These are phyloP conservation scores for Strobilomyces dryophilus DNA, from an alignment of 768 basidiomycete genomes.

Conservation along the genomic window DNA sequence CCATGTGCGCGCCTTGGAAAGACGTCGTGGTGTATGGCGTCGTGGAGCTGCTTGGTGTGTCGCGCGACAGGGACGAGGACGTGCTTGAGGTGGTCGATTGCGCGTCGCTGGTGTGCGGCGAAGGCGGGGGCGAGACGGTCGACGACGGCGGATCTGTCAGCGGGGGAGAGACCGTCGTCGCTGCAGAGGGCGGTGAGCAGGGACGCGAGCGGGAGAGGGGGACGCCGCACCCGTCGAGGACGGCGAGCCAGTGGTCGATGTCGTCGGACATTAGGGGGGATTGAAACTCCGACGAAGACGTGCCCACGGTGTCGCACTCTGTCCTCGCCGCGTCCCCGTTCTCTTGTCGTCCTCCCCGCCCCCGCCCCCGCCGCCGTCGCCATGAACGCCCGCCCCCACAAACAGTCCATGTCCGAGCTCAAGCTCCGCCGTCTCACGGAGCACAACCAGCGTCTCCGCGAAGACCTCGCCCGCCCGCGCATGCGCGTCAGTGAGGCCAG, in stretches of 20 bases:
- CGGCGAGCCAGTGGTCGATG: slow-evolving; percentile 26
- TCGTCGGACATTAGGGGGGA: slow-evolving; percentile 9
- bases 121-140: slow-evolving; percentile 43
- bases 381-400: slow-evolving; percentile 76
- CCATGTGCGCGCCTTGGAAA: slow-evolving; percentile 35
- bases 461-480: slow-evolving; percentile 86
- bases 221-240: slow-evolving; percentile 24
- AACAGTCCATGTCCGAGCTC: slow-evolving; percentile 97
- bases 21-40: slow-evolving; percentile 30
- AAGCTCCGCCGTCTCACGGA: slow-evolving; percentile 91
- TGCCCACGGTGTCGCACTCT: slow-evolving; percentile 9
- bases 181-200: slow-evolving; percentile 20
- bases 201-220: background rate
- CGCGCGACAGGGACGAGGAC: slow-evolving; percentile 34
- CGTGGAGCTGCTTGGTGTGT: slow-evolving; percentile 35
- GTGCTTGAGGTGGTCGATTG: slow-evolving; percentile 30
- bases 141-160: slow-evolving; percentile 42
- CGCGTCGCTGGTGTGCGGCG: slow-evolving; percentile 27
- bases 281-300: slow-evolving; percentile 19
- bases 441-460: slow-evolving; percentile 87
- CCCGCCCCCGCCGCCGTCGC: slow-evolving; percentile 2
- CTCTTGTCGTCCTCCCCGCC: background rate
- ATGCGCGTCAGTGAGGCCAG: slow-evolving; percentile 90
- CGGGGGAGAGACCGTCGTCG: slow-evolving; percentile 35
- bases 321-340: background rate